Conservation (phyloP, 345 rosid genomes). For the Geranium rotundifolium region DNA sequence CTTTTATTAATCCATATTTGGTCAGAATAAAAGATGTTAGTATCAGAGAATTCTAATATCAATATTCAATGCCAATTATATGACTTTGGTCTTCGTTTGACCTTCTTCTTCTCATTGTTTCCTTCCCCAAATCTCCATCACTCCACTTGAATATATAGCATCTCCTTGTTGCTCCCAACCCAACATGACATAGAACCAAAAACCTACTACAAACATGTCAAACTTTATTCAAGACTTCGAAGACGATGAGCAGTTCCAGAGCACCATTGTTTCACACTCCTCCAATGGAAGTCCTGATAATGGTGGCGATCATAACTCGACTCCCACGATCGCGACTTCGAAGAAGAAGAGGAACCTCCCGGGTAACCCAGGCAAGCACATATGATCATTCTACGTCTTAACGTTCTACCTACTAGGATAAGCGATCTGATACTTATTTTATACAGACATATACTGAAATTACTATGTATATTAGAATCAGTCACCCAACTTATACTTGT, state of each 20-base stretch:
- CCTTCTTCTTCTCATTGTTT: slow-evolving; percentile 32
- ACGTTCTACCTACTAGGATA: not conserved
- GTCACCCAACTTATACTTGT: too few species aligned
- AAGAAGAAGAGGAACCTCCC: slow-evolving; percentile 51
- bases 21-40: slow-evolving; percentile 9
- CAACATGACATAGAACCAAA: slow-evolving; percentile 8
- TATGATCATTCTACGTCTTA: not conserved
- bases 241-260: slow-evolving; percentile 34
- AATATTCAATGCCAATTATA: slow-evolving; percentile 6
- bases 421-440: not conserved
- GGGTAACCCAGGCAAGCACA: slow-evolving; percentile 43
- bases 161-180: slow-evolving; percentile 6
- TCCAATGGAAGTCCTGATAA: slow-evolving; percentile 37
- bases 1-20: not conserved
- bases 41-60: slow-evolving; percentile 23
- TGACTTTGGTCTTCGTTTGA: slow-evolving; percentile 18
- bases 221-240: slow-evolving; percentile 33
- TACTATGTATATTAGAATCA: too few species aligned
- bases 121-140: slow-evolving; percentile 8
- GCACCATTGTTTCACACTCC: slow-evolving; percentile 22
- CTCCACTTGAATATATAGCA: slow-evolving; percentile 14
- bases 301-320: slow-evolving; percentile 15
- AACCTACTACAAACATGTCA: slow-evolving; percentile 21
- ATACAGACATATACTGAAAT: not conserved
- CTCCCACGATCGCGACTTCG: slow-evolving; percentile 14